Base-by-base conservation (phyloP, 495 filamentous ascomycete species). In the Penicillium ochrochloron region DNA sequence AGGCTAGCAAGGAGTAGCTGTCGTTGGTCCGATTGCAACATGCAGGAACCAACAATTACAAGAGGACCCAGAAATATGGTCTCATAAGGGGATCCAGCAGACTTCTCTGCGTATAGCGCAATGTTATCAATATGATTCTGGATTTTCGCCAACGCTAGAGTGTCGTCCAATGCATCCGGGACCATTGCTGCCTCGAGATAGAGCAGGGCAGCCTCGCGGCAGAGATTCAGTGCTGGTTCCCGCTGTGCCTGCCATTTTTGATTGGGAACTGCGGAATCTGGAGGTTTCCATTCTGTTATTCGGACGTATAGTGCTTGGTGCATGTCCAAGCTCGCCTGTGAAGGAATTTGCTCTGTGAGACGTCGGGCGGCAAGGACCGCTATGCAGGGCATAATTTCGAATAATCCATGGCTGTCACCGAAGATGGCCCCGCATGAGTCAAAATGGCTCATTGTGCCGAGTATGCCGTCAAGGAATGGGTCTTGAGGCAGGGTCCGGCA, bases 41-140 rank as follows among this genome's bases (percentile, higher is more conserved):
- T 46, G 19, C 42, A 46, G n/a, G 42, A 46, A 19, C 42, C 42
- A 1, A 8, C 42, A 9, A 46, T 46, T 1, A 46, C 10, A 6
- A 46, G 42, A 46, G 42, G 42, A 46, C 42, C 42, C 42, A 46
- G n/a, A 7, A 46, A 46, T 1, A 46, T 46, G 42, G 42, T 46
- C 42, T 46, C 42, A 19, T 46, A 46, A 46, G 42, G 42, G n/a
- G 42, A 46, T 21, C 42, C 42, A 21, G 42, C 19, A 8, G 42
- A n/a, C 42, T 46, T 5, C 7, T 46, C 42, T 46, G 42, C 42
- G 42, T 46, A 46, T 46, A 46, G 42, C 42, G 21, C 10, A 19
- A 46, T 46, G 1, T 21, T 46, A 46, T 46, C 42, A 3, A 46
- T 9, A 46, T 46, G 19, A n/a, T 21, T 10, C 19, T 46, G 42